phyloP scores from a whole-genome alignment of 140 eudicot species.

The Anethum foeniculum region DNA sequence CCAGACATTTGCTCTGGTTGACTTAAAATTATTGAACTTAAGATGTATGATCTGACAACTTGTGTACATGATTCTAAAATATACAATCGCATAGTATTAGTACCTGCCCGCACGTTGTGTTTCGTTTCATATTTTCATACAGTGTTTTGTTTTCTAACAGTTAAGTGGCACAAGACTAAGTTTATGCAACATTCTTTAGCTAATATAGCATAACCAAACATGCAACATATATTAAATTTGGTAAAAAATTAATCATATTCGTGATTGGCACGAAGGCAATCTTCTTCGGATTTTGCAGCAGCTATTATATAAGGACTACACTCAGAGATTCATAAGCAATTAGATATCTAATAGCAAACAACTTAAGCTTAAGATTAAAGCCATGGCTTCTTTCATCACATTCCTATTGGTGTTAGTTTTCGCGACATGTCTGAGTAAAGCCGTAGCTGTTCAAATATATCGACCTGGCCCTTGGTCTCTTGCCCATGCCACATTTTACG shows the following conservation, averaged over 20 bases:
- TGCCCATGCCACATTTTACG: conserved; percentile 85
- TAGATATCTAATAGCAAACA: neutral
- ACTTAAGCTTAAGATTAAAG: neutral
- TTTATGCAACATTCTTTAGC: neutral
- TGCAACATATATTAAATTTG: conserved; percentile 18
- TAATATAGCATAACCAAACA: neutral
- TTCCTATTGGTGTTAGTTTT: conserved; percentile 17
- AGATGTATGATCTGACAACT: neutral
- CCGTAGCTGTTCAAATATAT: conserved; percentile 27
- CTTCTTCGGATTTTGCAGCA: neutral
- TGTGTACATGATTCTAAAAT: neutral
- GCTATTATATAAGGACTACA: conserved; percentile 30
- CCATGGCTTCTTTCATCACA: conserved; percentile 44
- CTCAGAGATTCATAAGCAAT: conserved; percentile 21
- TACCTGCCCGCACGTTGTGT: conserved; percentile 49
- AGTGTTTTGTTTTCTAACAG: neutral
- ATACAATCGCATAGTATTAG: neutral
- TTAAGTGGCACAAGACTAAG: conserved; percentile 20
- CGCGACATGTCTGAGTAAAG: conserved; percentile 18
- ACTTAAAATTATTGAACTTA: neutral
- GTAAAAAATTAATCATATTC: conserved; percentile 20
- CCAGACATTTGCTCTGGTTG: neutral
- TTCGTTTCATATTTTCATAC: conserved; percentile 3
- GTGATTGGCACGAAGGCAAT: conserved; percentile 56
- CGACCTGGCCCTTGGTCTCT: conserved; percentile 50